phyloP scores from a whole-genome alignment of 2,329 filamentous ascomycete genomes.

The Fusarium algeriense region DNA sequence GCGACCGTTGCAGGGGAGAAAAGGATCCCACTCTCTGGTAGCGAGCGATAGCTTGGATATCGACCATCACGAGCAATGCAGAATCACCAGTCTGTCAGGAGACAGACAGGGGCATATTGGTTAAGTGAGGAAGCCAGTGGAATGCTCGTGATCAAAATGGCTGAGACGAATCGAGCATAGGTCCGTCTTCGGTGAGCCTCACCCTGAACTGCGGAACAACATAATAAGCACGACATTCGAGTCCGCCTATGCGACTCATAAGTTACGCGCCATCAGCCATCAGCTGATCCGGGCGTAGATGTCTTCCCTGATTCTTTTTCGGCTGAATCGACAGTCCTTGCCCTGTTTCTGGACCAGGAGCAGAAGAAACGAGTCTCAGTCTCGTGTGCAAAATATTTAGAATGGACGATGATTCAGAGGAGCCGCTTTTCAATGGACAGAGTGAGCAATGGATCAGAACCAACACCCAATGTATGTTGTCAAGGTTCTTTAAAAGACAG shows the following conservation, averaged over 20 bases:
- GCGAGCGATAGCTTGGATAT: constrained; percentile 21
- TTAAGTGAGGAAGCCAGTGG: constrained; percentile 16
- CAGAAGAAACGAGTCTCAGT: constrained; percentile 27
- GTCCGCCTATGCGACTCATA: constrained; percentile 19
- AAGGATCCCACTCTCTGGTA: constrained; percentile 22
- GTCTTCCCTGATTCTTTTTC: constrained; percentile 22
- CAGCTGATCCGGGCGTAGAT: constrained; percentile 24
- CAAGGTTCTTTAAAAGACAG: not conserved
- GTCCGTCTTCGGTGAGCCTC: constrained; percentile 21
- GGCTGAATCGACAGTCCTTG: constrained; percentile 24
- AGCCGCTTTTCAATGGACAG: constrained; percentile 3
- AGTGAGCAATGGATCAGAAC: not conserved
- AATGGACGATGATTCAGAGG: constrained; percentile 5
- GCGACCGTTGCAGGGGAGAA: constrained; percentile 26
- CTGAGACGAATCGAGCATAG: constrained; percentile 18
- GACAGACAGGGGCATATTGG: constrained; percentile 18
- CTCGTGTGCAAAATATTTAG: constrained; percentile 21
- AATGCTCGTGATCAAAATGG: constrained; percentile 23
- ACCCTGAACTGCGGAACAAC: not conserved
- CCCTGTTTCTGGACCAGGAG: constrained; percentile 16
- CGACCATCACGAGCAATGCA: constrained; percentile 14
- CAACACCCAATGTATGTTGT: not conserved
- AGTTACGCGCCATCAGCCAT: constrained; percentile 1
- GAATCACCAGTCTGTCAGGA: constrained; percentile 31
- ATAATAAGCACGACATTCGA: constrained; percentile 32